These are phyloP conservation scores for Meredithiella fracta DNA, from an alignment of 2,329 filamentous ascomycete genomes.

Conservation along the genomic window DNA sequence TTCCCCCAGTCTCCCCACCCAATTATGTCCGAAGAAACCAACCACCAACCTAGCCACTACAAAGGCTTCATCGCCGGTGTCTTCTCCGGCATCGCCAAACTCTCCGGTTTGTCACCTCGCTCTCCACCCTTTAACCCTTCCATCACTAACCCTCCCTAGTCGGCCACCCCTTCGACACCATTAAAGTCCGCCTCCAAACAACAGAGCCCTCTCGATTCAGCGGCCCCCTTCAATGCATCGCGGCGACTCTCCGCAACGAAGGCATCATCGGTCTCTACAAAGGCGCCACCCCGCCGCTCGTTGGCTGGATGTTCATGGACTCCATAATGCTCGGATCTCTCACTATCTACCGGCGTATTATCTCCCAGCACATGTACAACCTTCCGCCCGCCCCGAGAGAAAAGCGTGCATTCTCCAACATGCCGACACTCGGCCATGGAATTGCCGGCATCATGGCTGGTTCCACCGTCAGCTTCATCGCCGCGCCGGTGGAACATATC, in stretches of 20 bases:
- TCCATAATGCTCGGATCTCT: conserved; percentile 76
- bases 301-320: conserved; percentile 99
- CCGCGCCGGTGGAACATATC: conserved; percentile 85
- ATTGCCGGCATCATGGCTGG: conserved; percentile 78
- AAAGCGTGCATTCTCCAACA: conserved; percentile 16
- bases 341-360: conserved; percentile 70
- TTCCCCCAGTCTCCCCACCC: background rate
- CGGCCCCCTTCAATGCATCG: conserved; percentile 71
- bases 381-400: conserved; percentile 15
- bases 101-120: conserved; percentile 45
- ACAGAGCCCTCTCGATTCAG: conserved; percentile 60
- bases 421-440: conserved; percentile 69
- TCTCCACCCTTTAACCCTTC: conserved; percentile 13
- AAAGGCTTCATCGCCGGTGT: conserved; percentile 96
- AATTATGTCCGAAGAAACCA: conserved; percentile 5
- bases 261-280: conserved; percentile 81
- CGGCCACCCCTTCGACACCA: conserved; percentile 74
- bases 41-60: conserved; percentile 42
- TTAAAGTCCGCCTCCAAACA: conserved; percentile 92
- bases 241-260: conserved; percentile 73
- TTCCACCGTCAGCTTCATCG: conserved; percentile 79
- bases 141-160: conserved; percentile 24
- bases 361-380: conserved; percentile 63
- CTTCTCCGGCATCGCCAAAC: conserved; percentile 83
- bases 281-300: conserved; percentile 74